Conservation (phyloP, 1,139 yeast genomes). For the Hansenula anomala region DNA sequence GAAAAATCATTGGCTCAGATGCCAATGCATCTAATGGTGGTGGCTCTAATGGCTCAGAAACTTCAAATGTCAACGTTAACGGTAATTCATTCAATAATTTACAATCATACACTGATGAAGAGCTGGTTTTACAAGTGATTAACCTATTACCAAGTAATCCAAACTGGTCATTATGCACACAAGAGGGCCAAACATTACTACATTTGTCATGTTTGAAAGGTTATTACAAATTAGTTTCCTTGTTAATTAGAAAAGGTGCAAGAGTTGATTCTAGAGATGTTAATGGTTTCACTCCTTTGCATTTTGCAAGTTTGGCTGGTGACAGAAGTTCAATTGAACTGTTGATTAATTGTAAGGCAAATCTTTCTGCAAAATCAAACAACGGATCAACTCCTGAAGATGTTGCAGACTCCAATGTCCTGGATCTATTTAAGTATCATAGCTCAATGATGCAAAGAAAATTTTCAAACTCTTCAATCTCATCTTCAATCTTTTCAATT, state of each 20-base stretch:
- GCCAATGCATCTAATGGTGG: slow-evolving; percentile 6
- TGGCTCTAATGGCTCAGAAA: background rate
- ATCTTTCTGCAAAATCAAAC: slow-evolving; percentile 48
- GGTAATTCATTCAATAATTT: background rate
- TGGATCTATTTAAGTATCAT: slow-evolving; percentile 36
- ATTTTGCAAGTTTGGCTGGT: slow-evolving; percentile 78
- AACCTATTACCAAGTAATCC: slow-evolving; percentile 49
- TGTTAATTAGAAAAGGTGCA: slow-evolving; percentile 74
- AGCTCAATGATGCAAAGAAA: slow-evolving; percentile 21
- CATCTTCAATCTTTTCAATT: slow-evolving; percentile 22
- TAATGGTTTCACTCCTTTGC: slow-evolving; percentile 83
- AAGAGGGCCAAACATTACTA: slow-evolving; percentile 81
- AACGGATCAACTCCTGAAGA: slow-evolving; percentile 49
- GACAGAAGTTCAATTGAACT: slow-evolving; percentile 32
- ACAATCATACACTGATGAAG: slow-evolving; percentile 38
- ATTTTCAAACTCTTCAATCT: slow-evolving; percentile 19
- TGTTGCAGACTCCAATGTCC: slow-evolving; percentile 60
- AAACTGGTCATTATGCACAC: slow-evolving; percentile 77
- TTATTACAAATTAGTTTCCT: slow-evolving; percentile 54
- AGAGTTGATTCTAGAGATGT: slow-evolving; percentile 69
- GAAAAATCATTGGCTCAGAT: slow-evolving; percentile 69
- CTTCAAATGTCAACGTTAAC: slow-evolving; percentile 1
- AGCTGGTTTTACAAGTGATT: slow-evolving; percentile 57
- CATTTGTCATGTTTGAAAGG: slow-evolving; percentile 81
- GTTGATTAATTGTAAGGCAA: slow-evolving; percentile 61